Percentiles rank a stretch among this genome's conserved stretches.
Conservation (phyloP, 208 protist genomes). For the Trypanosoma cruzi region DNA sequence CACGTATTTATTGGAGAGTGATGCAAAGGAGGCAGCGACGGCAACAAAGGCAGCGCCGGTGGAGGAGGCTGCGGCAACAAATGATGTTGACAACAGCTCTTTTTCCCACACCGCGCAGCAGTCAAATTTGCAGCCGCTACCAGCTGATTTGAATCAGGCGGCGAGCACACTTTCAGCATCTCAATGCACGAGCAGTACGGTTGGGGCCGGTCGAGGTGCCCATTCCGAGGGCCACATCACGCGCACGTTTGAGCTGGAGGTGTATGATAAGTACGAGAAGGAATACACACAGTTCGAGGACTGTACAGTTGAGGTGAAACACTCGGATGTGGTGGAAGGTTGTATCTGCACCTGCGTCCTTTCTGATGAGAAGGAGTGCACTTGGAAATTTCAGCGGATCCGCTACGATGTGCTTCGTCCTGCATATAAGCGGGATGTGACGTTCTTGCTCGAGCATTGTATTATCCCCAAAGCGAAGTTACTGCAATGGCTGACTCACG, state of each 20-base stretch:
- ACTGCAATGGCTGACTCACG: constrained; percentile 62
- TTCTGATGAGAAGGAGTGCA: constrained; percentile 36
- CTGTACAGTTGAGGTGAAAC: constrained; percentile 64
- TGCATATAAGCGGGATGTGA: constrained; percentile 73
- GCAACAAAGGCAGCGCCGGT: not conserved
- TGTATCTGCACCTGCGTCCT: constrained; percentile 77
- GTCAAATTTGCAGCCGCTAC: not conserved
- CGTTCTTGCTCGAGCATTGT: constrained; percentile 59
- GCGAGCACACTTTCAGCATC: constrained; percentile 3
- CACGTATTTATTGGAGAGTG: not conserved
- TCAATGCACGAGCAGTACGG: not conserved
- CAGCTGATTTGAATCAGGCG: constrained; percentile 18
- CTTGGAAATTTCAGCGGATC: constrained; percentile 66
- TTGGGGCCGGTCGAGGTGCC: not conserved
- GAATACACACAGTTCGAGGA: constrained; percentile 74
- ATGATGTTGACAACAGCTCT: constrained; percentile 3
- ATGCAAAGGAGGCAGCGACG: constrained; percentile 9
- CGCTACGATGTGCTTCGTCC: constrained; percentile 76
- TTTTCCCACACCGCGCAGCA: not conserved
- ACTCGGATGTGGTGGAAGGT: constrained; percentile 76
- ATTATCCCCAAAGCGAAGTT: constrained; percentile 70
- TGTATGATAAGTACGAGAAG: constrained; percentile 85
- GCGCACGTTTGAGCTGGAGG: constrained; percentile 72
- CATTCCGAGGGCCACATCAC: constrained; percentile 27
- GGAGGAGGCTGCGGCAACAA: constrained; percentile 1